These are phyloP conservation scores for Rostrohypoxylon terebratum DNA, from an alignment of 495 filamentous ascomycete species.

Conservation along the genomic window DNA sequence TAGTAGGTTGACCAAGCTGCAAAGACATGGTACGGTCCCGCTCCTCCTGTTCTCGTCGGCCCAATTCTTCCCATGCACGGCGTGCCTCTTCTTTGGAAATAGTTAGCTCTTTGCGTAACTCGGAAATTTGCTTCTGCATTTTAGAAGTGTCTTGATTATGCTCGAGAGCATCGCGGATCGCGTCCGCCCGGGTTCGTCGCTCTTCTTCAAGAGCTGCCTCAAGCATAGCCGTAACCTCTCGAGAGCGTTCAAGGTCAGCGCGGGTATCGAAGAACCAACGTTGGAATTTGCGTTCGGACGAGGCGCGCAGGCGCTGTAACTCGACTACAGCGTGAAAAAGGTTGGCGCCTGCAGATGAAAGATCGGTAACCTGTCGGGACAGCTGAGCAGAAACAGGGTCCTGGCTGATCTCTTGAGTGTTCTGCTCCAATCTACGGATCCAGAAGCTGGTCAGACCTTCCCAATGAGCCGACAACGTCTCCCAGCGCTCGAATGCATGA, in stretches of 20 bases:
- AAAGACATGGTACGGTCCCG: constrained; percentile 88
- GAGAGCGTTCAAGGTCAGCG: constrained; percentile 83
- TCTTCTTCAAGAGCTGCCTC: constrained; percentile 79
- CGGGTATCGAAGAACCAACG: constrained; percentile 98
- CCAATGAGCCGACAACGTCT: constrained; percentile 96
- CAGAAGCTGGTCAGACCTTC: constrained; percentile 97
- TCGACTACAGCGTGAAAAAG: constrained; percentile 98
- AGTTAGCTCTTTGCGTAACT: constrained; percentile 89
- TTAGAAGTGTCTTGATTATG: constrained; percentile 74
- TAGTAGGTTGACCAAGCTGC: constrained; percentile 85
- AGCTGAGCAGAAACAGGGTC: constrained; percentile 89
- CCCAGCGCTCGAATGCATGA: constrained; percentile 98
- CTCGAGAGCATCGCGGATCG: constrained; percentile 69
- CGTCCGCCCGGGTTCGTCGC: constrained; percentile 73
- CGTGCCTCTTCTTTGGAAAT: constrained; percentile 98
- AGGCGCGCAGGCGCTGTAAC: constrained; percentile 92
- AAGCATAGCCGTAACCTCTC: constrained; percentile 85
- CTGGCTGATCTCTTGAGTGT: constrained; percentile 81
- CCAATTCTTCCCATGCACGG: constrained; percentile 96
- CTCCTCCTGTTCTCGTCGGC: constrained; percentile 92
- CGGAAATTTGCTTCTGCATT: constrained; percentile 78
- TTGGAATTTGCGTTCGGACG: constrained; percentile 96
- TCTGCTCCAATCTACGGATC: constrained; percentile 91
- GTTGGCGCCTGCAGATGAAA: constrained; percentile 95
- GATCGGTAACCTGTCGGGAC: constrained; percentile 91